Conservation (phyloP, 768 basidiomycete genomes). For the Pholiota conissans region DNA sequence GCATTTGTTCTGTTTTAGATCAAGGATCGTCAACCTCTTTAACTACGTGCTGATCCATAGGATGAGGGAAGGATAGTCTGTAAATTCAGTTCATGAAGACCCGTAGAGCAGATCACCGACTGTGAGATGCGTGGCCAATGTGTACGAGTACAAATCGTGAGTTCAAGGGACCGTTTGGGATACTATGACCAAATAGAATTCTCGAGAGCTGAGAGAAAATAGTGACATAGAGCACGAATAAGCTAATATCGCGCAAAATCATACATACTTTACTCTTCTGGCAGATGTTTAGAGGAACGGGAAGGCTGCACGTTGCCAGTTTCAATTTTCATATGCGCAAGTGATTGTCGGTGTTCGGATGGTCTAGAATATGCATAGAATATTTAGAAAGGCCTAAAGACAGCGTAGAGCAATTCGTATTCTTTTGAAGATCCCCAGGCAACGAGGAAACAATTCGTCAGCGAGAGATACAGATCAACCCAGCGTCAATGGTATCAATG, state of each 20-base stretch:
- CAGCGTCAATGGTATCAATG: not conserved
- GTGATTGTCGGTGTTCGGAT: not conserved
- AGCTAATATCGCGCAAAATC: conserved; percentile 13
- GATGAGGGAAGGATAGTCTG: conserved; percentile 30
- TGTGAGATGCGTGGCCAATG: conserved; percentile 24
- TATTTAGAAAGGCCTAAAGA: not conserved
- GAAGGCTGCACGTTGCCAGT: conserved; percentile 50
- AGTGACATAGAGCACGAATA: conserved; percentile 24
- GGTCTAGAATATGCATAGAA: not conserved
- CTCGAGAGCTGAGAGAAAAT: conserved; percentile 20
- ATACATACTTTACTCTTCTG: conserved; percentile 56
- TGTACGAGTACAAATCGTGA: conserved; percentile 22
- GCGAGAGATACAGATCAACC: not conserved
- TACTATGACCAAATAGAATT: conserved; percentile 22
- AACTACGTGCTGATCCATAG: conserved; percentile 28
- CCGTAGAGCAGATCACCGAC: conserved; percentile 29
- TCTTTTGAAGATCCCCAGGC: not conserved
- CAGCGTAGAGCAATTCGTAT: not conserved
- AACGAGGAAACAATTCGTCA: not conserved
- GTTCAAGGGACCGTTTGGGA: conserved; percentile 15
- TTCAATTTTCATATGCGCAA: not conserved
- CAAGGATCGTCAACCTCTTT: conserved; percentile 27
- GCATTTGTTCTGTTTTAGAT: conserved; percentile 32
- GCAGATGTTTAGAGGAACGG: conserved; percentile 87
- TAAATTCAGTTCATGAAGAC: conserved; percentile 30